A percentile compares a stretch with the other conserved stretches of the same genome.
Conservation (phyloP, 2,329 filamentous ascomycete species). For the Pseudopithomyces chartarum region DNA sequence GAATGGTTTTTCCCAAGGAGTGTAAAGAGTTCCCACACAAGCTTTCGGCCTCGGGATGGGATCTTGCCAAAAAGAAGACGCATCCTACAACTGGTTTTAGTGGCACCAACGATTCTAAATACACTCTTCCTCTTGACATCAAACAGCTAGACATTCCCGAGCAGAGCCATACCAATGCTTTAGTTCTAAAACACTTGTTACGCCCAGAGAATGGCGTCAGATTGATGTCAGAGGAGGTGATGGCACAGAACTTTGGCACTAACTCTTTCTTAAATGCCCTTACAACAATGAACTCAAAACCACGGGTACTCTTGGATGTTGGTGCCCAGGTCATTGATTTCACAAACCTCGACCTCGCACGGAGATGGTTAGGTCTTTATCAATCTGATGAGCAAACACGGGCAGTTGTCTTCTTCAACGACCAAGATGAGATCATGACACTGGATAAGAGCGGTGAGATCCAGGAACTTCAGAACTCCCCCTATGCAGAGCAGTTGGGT, state of each 20-base stretch:
- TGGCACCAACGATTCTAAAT: conserved; percentile 68
- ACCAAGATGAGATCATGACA: conserved; percentile 60
- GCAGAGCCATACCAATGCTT: conserved; percentile 69
- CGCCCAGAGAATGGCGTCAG: conserved; percentile 36
- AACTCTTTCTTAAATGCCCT: conserved; percentile 43
- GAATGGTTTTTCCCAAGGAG: conserved; percentile 65
- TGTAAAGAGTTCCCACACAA: conserved; percentile 68
- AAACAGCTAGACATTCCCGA: conserved; percentile 59
- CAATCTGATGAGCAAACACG: conserved; percentile 48
- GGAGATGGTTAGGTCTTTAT: conserved; percentile 55
- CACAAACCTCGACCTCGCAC: conserved; percentile 49
- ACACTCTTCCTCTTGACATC: conserved; percentile 62
- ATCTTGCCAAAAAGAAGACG: conserved; percentile 57
- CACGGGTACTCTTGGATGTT: conserved; percentile 70
- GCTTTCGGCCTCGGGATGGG: conserved; percentile 70
- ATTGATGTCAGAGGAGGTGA: neutral
- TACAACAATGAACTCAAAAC: conserved; percentile 45
- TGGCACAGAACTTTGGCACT: no score
- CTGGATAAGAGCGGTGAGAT: conserved; percentile 54
- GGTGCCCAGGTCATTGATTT: conserved; percentile 72
- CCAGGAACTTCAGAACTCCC: conserved; percentile 61
- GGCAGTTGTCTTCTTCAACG: conserved; percentile 61
- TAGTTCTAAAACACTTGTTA: conserved; percentile 66
- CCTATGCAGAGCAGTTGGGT: conserved; percentile 61
- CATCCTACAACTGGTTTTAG: conserved; percentile 69